Conservation (phyloP, 495 filamentous ascomycete genomes). For the Daldinia caldariorum region DNA sequence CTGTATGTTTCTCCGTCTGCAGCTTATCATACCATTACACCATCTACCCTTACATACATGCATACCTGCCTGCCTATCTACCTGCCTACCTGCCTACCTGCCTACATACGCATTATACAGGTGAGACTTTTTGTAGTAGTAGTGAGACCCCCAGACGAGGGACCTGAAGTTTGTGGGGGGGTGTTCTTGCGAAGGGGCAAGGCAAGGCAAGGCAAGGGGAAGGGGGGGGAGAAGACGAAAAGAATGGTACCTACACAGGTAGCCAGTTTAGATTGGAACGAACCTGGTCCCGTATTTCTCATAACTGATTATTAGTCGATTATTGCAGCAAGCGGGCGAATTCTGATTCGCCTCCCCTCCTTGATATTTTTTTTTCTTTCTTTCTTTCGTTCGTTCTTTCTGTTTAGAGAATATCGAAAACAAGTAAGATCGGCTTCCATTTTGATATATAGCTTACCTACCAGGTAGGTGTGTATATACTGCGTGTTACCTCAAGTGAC, state of each 20-base stretch:
- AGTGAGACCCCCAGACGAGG: conserved; percentile 17
- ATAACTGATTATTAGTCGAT: conserved; percentile 38
- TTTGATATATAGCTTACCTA: conserved; percentile 1
- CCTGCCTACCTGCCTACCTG: background rate
- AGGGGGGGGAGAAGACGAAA: background rate
- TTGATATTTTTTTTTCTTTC: conserved; percentile 24
- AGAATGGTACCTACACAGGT: background rate
- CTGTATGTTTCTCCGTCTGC: conserved; percentile 34
- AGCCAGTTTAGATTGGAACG: conserved; percentile 14
- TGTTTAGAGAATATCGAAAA: background rate
- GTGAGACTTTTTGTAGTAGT: background rate
- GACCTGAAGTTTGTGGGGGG: conserved; percentile 24
- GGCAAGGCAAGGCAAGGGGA: background rate
- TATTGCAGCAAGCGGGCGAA: conserved; percentile 39
- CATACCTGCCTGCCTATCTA: too few relatives aligned
- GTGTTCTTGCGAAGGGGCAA: conserved; percentile 1
- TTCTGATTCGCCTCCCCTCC: conserved; percentile 43
- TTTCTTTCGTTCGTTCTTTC: background rate
- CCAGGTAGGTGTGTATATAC: background rate
- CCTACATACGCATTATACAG: background rate
- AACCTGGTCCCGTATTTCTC: conserved; percentile 19
- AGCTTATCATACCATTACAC: conserved; percentile 45
- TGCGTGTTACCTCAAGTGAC: conserved; percentile 13
- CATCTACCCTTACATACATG: conserved; percentile 28
- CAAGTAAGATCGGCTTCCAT: background rate